These are phyloP conservation scores for Globisporangium paddicum DNA, from an alignment of 352 stramenopile species.

Conservation along the genomic window DNA sequence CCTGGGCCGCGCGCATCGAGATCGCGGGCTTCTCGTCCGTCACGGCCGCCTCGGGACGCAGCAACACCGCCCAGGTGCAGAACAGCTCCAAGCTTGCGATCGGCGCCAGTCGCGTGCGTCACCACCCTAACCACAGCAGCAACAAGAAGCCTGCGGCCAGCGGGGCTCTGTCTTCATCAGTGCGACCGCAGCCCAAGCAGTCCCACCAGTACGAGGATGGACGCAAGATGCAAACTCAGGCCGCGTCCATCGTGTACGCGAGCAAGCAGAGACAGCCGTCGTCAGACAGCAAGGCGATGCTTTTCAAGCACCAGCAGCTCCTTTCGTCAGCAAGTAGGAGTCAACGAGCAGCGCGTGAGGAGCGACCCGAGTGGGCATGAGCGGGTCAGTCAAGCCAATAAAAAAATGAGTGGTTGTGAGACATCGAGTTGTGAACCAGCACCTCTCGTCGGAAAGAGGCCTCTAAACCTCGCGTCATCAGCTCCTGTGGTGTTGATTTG, in stretches of 20 bases:
- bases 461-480: background rate
- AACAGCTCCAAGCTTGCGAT: constrained; percentile 7
- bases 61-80: background rate
- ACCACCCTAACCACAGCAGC: constrained; percentile 14
- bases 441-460: constrained; percentile 10
- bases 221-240: background rate
- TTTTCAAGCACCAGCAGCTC: constrained; percentile 3
- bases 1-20: constrained; percentile 52
- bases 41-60: background rate
- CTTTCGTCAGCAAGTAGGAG: background rate
- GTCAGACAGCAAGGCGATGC: background rate
- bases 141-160: background rate
- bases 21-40: constrained; percentile 41
- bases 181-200: background rate
- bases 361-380: constrained; percentile 14
- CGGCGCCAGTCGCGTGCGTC: background rate
- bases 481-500: background rate
- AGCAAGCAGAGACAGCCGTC: background rate
- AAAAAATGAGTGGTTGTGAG: background rate
- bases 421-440: background rate
- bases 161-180: background rate
- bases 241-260: constrained; percentile 12
- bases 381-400: background rate
- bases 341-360: background rate
- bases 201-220: background rate